These are phyloP conservation scores for Cytospora piceae DNA, from an alignment of 2,329 filamentous ascomycete species.

Conservation along the genomic window DNA sequence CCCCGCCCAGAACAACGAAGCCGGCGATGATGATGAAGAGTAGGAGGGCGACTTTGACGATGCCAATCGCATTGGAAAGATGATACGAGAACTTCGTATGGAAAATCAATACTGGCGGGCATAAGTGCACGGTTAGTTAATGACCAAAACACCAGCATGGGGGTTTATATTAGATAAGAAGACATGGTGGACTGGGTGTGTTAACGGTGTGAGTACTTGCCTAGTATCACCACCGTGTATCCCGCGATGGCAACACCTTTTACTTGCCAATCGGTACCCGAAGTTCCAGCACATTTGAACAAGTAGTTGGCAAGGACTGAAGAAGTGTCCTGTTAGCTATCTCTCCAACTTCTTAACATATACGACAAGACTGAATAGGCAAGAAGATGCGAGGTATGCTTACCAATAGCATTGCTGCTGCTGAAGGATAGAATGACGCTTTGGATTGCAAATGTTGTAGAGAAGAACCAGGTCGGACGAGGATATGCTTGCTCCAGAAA, in stretches of 20 bases:
- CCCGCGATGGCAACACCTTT: constrained; percentile 18
- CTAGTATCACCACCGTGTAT: constrained; percentile 50
- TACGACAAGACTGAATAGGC: too few species aligned
- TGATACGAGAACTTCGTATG: constrained; percentile 58
- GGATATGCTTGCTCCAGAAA: constrained; percentile 64
- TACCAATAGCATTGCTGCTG: constrained; percentile 59
- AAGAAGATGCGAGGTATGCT: neutral
- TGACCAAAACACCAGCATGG: neutral
- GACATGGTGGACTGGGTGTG: neutral
- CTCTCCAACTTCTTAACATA: neutral
- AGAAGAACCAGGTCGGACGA: constrained; percentile 59
- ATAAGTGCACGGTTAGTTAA: neutral
- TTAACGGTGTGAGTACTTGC: constrained; percentile 33
- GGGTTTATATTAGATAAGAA: neutral
- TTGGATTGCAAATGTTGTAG: constrained; percentile 58
- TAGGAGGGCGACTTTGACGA: constrained; percentile 14
- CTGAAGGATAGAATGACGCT: constrained; percentile 60
- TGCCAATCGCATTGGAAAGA: constrained; percentile 37
- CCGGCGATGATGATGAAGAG: constrained; percentile 10
- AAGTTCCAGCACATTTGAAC: constrained; percentile 7
- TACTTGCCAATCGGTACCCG: constrained; percentile 12
- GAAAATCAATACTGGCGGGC: constrained; percentile 40
- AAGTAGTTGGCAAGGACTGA: constrained; percentile 17
- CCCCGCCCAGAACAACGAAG: constrained; percentile 17
- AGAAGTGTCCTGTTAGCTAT: neutral